Base-by-base conservation (phyloP, 1,284 basidiomycete genomes). In the Leccinum subspadiceum region DNA sequence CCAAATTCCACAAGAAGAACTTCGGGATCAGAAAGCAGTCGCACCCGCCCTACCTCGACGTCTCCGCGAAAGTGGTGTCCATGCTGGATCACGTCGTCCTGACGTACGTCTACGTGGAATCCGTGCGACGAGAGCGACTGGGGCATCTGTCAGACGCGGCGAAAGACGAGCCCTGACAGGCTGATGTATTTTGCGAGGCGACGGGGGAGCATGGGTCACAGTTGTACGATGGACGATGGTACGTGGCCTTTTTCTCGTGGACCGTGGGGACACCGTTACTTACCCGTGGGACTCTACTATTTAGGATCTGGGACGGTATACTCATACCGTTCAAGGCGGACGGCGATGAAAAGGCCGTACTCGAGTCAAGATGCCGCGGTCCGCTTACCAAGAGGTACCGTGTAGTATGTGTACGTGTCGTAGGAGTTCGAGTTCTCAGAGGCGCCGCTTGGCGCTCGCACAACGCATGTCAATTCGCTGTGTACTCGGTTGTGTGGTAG, bases 61-160 rank as follows among this genome's bases (percentile, higher is more conserved):
- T 69, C 35, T 72, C 68, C 33, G 39, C 55, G 0, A 59, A 48
- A 20, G 62, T 64, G 48, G 7, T 54, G 9, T 26, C 46, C 7
- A 72, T 69, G 65, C 22, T 72, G 50, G 68, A 69, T 41, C 65
- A 72, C 13, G 54, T 69, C 56, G 57, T 72, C 46, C 51, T 72
- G 37, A 72, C 70, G 2, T 69, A 61, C 29, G 17, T 72, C 6
- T 70, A 69, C 17, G 67, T 61, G 35, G 70, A 72, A 56, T 64
- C 58, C 10, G 29, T 69, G 50, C 68, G 68, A 8, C 68, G 59
- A 37, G 61, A 72, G 24, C 60, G 67, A 50, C 64, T 64, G 4
- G 66, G 64, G 17, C 59, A 67, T 49, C 8, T 49, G 15, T 58
- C 56, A n/a, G 51, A 54, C 33, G 24, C 46, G 15, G 13, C 48